phyloP scores from a whole-genome alignment of 306 rosid species.

The Oxytropis ochrocephala region DNA sequence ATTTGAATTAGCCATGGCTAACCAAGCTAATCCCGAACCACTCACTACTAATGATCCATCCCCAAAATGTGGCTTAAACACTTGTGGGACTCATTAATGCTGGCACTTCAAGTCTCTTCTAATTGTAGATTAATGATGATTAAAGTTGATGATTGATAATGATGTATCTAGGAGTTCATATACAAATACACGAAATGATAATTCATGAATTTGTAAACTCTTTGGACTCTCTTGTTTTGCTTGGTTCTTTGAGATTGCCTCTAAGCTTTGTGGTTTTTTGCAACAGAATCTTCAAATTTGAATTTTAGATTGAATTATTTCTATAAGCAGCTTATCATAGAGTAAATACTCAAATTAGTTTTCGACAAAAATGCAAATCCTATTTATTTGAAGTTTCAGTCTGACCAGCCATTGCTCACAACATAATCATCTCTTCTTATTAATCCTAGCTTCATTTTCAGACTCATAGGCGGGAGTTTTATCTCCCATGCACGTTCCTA shows the following conservation, averaged over 20 bases:
- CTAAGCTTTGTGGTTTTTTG: background rate
- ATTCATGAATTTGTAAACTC: constrained; percentile 22
- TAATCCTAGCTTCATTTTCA: too few relatives aligned
- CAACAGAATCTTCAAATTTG: background rate
- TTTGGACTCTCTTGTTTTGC: constrained; percentile 1
- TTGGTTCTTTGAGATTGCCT: background rate
- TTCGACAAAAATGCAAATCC: background rate
- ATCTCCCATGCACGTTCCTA: too few relatives aligned
- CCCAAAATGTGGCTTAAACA: constrained; percentile 18
- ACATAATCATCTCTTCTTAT: too few relatives aligned
- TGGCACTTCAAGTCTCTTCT: constrained; percentile 20
- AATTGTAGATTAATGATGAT: constrained; percentile 31
- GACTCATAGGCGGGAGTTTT: too few relatives aligned
- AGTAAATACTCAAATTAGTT: background rate
- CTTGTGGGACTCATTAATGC: background rate
- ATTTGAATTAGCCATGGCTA: constrained; percentile 76
- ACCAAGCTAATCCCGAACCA: constrained; percentile 39
- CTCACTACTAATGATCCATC: constrained; percentile 20
- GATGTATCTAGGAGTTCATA: constrained; percentile 17
- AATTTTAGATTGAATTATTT: background rate
- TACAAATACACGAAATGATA: constrained; percentile 1
- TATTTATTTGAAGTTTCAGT: too few relatives aligned
- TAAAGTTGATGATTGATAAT: constrained; percentile 18
- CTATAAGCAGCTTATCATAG: background rate
- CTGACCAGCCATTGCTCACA: too few relatives aligned